Conservation (phyloP, 768 basidiomycete species). For the Suillus discolor region DNA sequence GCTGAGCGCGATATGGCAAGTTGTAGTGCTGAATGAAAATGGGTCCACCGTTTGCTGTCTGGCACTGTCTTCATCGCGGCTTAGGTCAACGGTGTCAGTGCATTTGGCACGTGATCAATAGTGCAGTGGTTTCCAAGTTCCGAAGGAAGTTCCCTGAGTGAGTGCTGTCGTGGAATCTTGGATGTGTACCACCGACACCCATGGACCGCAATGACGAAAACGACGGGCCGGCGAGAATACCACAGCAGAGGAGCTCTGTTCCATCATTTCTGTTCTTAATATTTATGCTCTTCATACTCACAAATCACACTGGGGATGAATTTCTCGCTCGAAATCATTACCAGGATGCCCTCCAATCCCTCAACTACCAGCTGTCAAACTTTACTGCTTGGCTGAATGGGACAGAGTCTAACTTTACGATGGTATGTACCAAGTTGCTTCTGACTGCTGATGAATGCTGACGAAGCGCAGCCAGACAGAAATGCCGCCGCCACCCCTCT, state of each 20-base stretch:
- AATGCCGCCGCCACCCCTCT: conserved; percentile 48
- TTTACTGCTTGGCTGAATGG: conserved; percentile 78
- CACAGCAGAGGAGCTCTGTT: conserved; percentile 59
- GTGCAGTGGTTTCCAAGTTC: background rate
- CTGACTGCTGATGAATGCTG: conserved; percentile 5
- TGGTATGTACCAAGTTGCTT: conserved; percentile 46
- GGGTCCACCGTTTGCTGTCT: conserved; percentile 50
- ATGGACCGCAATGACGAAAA: conserved; percentile 35
- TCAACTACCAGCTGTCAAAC: conserved; percentile 67
- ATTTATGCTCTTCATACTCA: conserved; percentile 79
- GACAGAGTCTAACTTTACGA: conserved; percentile 61
- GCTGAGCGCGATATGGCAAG: conserved; percentile 54
- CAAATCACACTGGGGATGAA: conserved; percentile 72
- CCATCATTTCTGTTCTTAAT: conserved; percentile 75
- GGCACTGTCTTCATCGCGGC: conserved; percentile 19
- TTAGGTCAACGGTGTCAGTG: background rate
- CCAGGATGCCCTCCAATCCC: conserved; percentile 59
- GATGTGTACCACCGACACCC: conserved; percentile 7
- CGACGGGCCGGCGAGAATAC: conserved; percentile 16
- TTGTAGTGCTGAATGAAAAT: conserved; percentile 54
- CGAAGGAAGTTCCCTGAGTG: background rate
- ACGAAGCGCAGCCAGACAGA: conserved; percentile 45
- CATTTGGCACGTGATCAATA: conserved; percentile 27
- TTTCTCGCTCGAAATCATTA: conserved; percentile 64
- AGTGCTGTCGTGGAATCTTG: background rate